phyloP scores from a whole-genome alignment of 495 filamentous ascomycete genomes.

The Thozetella sp. region DNA sequence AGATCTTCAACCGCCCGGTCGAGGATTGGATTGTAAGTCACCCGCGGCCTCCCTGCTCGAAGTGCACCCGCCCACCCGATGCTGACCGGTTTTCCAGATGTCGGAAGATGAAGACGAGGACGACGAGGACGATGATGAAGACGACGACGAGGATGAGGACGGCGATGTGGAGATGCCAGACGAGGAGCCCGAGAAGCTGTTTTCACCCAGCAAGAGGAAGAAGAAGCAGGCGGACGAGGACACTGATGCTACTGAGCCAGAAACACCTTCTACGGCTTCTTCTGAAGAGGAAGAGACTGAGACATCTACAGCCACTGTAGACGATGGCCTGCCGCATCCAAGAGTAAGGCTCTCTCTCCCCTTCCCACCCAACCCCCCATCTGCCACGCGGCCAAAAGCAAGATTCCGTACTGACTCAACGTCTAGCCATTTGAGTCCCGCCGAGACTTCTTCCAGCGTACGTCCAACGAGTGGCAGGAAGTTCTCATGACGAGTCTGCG shows the following conservation, averaged over 20 bases:
- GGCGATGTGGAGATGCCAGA: conserved; percentile 48
- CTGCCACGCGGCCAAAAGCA: too few relatives aligned
- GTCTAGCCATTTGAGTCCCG: conserved; percentile 88
- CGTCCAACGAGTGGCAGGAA: conserved; percentile 89
- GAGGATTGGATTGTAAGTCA: conserved; percentile 77
- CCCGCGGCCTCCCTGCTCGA: not conserved
- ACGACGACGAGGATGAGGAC: conserved; percentile 57
- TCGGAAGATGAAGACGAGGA: conserved; percentile 73
- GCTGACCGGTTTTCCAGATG: conserved; percentile 37
- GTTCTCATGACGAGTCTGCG: conserved; percentile 69
- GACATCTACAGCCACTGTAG: conserved; percentile 39
- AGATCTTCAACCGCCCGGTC: conserved; percentile 81
- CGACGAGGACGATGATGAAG: conserved; percentile 67
- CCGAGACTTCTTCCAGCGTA: conserved; percentile 89
- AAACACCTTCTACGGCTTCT: conserved; percentile 24
- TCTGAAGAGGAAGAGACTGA: conserved; percentile 44
- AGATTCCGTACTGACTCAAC: conserved; percentile 34
- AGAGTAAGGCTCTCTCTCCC: conserved; percentile 30
- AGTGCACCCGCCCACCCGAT: not conserved
- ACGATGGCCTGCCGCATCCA: conserved; percentile 63
- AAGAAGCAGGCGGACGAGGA: conserved; percentile 44
- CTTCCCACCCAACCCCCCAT: too few relatives aligned
- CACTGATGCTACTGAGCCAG: conserved; percentile 31
- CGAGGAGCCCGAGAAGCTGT: conserved; percentile 27
- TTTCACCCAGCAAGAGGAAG: conserved; percentile 44